Conservation (phyloP, 306 rosid species). For the Vigna angularis region DNA sequence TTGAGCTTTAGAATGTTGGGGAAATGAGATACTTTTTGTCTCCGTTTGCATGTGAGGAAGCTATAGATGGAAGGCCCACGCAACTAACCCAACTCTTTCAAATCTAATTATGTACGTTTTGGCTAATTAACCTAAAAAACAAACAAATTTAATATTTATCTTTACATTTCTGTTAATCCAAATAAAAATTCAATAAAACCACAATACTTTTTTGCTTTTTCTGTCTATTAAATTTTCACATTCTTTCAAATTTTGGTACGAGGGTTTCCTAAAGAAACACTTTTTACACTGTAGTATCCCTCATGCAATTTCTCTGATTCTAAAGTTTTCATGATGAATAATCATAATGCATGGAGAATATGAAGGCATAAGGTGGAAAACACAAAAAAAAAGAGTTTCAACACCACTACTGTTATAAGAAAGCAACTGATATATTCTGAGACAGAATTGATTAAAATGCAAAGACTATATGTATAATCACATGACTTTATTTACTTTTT, state of each 20-base stretch:
- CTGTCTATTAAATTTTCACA: neutral
- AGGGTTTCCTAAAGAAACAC: too few species aligned
- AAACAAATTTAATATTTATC: too few species aligned
- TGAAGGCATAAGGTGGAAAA: neutral
- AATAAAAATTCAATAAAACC: neutral
- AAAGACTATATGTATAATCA: neutral
- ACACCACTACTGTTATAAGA: neutral
- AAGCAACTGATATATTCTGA: neutral
- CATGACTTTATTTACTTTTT: conserved; percentile 10
- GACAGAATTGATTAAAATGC: neutral
- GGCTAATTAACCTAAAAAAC: neutral
- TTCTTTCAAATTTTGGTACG: neutral
- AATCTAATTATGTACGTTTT: neutral
- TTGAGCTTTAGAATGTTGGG: conserved; percentile 48
- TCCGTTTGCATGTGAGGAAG: conserved; percentile 43
- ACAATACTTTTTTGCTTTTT: neutral
- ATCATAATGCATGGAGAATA: conserved; percentile 3
- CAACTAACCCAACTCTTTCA: conserved; percentile 36
- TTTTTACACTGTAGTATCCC: neutral
- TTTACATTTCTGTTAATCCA: too few species aligned
- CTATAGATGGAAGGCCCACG: conserved; percentile 43
- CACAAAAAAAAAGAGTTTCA: neutral
- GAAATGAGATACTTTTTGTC: conserved; percentile 25
- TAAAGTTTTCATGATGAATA: conserved; percentile 20
- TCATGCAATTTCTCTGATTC: neutral